Conservation (phyloP, 148 eudicot species). For the Rhododendron ovatum region DNA sequence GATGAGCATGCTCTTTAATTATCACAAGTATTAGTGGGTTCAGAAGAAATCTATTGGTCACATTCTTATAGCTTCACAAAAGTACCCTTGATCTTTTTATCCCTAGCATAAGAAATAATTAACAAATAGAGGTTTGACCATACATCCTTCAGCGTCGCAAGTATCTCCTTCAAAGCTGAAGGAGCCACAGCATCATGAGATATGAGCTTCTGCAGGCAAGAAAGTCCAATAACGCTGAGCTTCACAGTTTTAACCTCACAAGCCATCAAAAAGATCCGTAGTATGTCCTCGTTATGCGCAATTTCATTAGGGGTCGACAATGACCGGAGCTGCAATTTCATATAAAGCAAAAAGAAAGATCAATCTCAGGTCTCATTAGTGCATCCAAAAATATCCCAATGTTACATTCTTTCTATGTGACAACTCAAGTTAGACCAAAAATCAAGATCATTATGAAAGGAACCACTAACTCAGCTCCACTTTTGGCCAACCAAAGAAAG, state of each 20-base stretch:
- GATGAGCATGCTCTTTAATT: background rate
- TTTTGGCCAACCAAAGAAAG: background rate
- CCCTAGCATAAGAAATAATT: background rate
- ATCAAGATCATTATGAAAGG: background rate
- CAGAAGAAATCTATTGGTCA: background rate
- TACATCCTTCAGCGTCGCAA: slow-evolving; percentile 80
- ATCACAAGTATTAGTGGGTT: background rate
- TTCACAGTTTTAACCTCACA: slow-evolving; percentile 85
- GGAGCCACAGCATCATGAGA: slow-evolving; percentile 94
- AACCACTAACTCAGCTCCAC: slow-evolving; percentile 5
- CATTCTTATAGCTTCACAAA: background rate
- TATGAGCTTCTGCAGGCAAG: slow-evolving; percentile 94
- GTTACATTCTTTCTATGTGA: background rate
- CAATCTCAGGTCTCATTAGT: background rate
- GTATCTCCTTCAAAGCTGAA: slow-evolving; percentile 80
- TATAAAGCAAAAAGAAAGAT: background rate
- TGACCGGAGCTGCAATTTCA: slow-evolving; percentile 76
- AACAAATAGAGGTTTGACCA: slow-evolving; percentile 2
- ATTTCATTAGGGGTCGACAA: slow-evolving; percentile 87
- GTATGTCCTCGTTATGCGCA: slow-evolving; percentile 85
- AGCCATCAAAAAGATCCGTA: slow-evolving; percentile 93
- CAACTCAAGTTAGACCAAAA: background rate
- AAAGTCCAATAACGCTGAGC: slow-evolving; percentile 91
- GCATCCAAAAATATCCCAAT: background rate
- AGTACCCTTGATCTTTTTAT: background rate